Conservation (phyloP, 2,329 filamentous ascomycete genomes). For the Graphilbum fragrans region DNA sequence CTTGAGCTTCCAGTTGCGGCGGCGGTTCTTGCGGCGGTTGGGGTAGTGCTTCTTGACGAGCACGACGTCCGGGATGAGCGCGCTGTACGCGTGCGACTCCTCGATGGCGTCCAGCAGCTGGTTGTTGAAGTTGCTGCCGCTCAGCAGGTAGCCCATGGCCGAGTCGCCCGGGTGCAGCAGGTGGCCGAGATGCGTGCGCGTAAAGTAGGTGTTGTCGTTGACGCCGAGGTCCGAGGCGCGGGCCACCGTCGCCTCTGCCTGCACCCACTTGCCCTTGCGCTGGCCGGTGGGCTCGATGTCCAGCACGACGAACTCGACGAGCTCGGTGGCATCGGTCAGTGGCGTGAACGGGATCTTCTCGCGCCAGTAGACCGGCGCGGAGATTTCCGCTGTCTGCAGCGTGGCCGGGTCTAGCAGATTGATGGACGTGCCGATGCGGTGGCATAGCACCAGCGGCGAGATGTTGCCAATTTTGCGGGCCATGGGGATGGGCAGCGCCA, state of each 20-base stretch:
- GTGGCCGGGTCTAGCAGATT: slow-evolving; percentile 85
- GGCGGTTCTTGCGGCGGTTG: slow-evolving; percentile 63
- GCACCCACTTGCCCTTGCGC: slow-evolving; percentile 67
- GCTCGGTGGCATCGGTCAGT: slow-evolving; percentile 70
- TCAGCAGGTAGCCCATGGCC: slow-evolving; percentile 86
- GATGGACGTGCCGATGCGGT: slow-evolving; percentile 77
- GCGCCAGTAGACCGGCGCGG: slow-evolving; percentile 78
- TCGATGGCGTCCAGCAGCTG: slow-evolving; percentile 74
- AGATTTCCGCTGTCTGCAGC: slow-evolving; percentile 80
- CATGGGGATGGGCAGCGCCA: slow-evolving; percentile 82
- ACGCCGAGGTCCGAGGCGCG: slow-evolving; percentile 74
- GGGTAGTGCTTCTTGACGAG: slow-evolving; percentile 96
- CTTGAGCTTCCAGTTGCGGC: slow-evolving; percentile 87
- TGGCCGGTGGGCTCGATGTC: slow-evolving; percentile 75
- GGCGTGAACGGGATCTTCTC: slow-evolving; percentile 59
- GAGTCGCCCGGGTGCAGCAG: slow-evolving; percentile 83
- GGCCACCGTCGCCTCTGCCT: slow-evolving; percentile 81
- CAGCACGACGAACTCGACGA: slow-evolving; percentile 89
- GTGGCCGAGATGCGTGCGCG: slow-evolving; percentile 77
- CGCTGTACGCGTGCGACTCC: slow-evolving; percentile 60
- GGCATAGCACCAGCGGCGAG: slow-evolving; percentile 71
- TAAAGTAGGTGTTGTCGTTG: slow-evolving; percentile 82
- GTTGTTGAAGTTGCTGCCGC: slow-evolving; percentile 88
- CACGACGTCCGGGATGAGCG: slow-evolving; percentile 78
- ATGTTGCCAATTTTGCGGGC: slow-evolving; percentile 86